Base-by-base conservation (phyloP, 169 alveolate species). In the Eimeria falciformis region DNA sequence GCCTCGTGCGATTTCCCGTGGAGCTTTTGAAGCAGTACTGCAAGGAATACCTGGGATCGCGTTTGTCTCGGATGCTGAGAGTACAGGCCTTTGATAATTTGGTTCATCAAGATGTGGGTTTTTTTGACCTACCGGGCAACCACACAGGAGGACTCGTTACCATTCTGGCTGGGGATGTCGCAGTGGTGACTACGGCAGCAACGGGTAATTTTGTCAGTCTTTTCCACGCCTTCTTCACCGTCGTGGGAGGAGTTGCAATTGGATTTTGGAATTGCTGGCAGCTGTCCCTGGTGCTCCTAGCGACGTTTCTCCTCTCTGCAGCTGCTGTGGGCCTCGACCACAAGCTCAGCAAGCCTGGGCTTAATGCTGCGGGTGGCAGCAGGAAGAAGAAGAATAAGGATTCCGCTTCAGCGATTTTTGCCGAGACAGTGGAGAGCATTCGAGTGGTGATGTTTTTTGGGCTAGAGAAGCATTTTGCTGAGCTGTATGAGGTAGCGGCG, bases 21-120 rank as follows among this genome's bases (percentile, higher is more conserved):
- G 71, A 58, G 71, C 33, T n/a, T 7, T 27, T 58, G 71, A 58
- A 58, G 27, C 71, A 58, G 71, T 58, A 11, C 21, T 58, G 71
- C 71, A 58, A 58, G 27, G 71, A 58, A 27, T 79, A 50, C 73
- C 21, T 79, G 69, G 88, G 73, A 17, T n/a, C 88, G 45, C n/a
- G 56, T 43, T 46, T 79, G 40, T 17, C 88, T 6, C 3, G 46
- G 11, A 43, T 23, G 23, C 73, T 79, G 40, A 69, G 88, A 5
- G 73, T 2, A 21, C 55, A 27, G 68, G 88, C 88, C 25, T 79
- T 79, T 27, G 14, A 6, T 12, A 55, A 50, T 12, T 27, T 58
- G 18, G 33, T 79, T 2, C 88, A 79, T 50, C 88, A 79, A 58
- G 88, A 79, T 9, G 25, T 79, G 40, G 88, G 73, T 25, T 79